phyloP scores from a whole-genome alignment of 108 stramenopile species.

The Skeletonema potamos region DNA sequence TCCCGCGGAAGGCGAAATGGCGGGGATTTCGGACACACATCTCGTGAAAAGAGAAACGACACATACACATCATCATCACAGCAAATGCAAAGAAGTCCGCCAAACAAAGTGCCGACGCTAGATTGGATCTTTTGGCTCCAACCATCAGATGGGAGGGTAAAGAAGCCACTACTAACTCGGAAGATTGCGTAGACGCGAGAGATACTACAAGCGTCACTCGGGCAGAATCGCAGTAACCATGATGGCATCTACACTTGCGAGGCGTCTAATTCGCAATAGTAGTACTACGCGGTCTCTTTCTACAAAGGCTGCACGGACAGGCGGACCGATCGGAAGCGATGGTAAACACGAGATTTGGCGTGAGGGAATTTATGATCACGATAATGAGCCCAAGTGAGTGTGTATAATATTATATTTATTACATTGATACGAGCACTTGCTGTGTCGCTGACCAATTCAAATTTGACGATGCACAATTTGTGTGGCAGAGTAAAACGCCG shows the following conservation, averaged over 20 bases:
- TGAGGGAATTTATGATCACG: constrained; percentile 87
- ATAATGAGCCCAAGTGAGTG: constrained; percentile 90
- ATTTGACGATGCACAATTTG: background rate
- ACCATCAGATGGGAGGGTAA: background rate
- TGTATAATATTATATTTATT: background rate
- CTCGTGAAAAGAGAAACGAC: too few species aligned
- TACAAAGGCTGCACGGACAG: constrained; percentile 29
- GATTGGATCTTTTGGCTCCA: background rate
- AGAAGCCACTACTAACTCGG: background rate
- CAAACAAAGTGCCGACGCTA: background rate
- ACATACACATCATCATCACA: background rate
- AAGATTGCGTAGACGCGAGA: background rate
- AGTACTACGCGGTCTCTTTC: constrained; percentile 24
- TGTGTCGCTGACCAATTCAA: background rate
- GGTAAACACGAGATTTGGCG: constrained; percentile 92
- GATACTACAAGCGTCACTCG: too few species aligned
- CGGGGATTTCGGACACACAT: too few species aligned
- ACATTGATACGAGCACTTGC: background rate
- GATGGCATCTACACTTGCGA: constrained; percentile 23
- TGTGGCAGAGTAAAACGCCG: constrained; percentile 83
- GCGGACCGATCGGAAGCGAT: constrained; percentile 76
- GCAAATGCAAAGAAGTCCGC: background rate
- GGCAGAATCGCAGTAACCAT: background rate
- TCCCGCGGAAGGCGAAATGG: too few species aligned
- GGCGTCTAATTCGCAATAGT: constrained; percentile 6